These are phyloP conservation scores for Pinguiococcus pyrenoidosus DNA, from an alignment of 108 stramenopile species.

Conservation along the genomic window DNA sequence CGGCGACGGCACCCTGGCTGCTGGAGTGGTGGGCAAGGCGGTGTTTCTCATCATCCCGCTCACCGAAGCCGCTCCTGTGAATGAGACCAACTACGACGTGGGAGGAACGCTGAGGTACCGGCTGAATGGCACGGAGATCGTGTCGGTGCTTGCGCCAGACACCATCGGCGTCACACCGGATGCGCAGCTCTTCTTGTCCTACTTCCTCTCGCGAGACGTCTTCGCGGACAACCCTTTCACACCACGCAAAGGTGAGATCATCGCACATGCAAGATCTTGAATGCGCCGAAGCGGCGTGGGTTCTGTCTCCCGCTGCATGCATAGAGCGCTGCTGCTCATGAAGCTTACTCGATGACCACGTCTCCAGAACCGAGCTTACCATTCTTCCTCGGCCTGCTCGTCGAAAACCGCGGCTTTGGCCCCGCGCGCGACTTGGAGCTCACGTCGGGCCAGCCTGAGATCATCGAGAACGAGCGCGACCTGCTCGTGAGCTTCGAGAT, in stretches of 20 bases:
- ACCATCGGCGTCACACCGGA: slow-evolving; percentile 21
- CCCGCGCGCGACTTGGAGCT: slow-evolving; percentile 18
- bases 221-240: slow-evolving; percentile 27
- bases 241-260: too few relatives aligned
- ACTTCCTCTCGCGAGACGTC: slow-evolving; percentile 24
- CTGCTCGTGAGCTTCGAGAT: slow-evolving; percentile 19
- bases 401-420: slow-evolving; percentile 24
- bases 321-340: too few relatives aligned
- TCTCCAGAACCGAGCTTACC: slow-evolving; percentile 15
- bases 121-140: slow-evolving; percentile 13
- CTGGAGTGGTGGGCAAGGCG: slow-evolving; percentile 3
- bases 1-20: slow-evolving; percentile 15
- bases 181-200: slow-evolving; percentile 23
- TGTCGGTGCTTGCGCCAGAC: slow-evolving; percentile 12
- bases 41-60: slow-evolving; percentile 24
- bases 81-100: slow-evolving; percentile 24
- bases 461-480: slow-evolving; percentile 19
- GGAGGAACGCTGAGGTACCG: slow-evolving; percentile 15
- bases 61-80: slow-evolving; percentile 19
- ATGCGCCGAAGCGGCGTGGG: too few relatives aligned
- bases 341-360: too few relatives aligned
- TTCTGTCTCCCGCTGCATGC: too few relatives aligned
- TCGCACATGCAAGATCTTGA: too few relatives aligned
- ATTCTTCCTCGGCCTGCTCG: slow-evolving; percentile 16
- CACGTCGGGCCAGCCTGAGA: slow-evolving; percentile 21